A percentile compares a stretch with the other conserved stretches of the same genome.
phyloP scores from a whole-genome alignment of 306 rosid species.

The Malus asiatica region DNA sequence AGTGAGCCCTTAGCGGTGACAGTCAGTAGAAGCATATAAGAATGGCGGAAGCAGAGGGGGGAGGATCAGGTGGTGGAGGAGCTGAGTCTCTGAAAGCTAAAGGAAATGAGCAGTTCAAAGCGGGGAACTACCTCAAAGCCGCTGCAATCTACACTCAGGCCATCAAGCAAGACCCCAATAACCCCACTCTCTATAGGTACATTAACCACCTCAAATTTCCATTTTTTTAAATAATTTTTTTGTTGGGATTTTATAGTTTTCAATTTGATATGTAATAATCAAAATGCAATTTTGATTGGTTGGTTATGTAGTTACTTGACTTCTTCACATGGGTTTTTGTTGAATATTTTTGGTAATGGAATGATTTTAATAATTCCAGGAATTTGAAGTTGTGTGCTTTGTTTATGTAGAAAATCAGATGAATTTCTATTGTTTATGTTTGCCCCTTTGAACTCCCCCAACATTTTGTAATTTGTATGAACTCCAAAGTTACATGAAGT shows the following conservation, averaged over 20 bases:
- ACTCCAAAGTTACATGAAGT: background rate
- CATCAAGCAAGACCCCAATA: constrained; percentile 82
- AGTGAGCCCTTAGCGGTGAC: background rate
- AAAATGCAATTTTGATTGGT: constrained; percentile 1
- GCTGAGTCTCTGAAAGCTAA: constrained; percentile 69
- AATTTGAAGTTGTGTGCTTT: background rate
- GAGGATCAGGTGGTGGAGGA: constrained; percentile 32
- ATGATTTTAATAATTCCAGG: background rate
- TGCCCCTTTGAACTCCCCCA: background rate
- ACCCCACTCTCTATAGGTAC: constrained; percentile 86
- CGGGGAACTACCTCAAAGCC: constrained; percentile 88
- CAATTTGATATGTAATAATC: background rate
- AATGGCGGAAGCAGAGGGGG: constrained; percentile 52
- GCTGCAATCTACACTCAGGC: constrained; percentile 97
- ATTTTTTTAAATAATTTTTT: background rate
- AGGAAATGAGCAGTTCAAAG: constrained; percentile 86
- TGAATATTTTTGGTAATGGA: background rate
- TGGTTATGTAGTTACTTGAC: background rate
- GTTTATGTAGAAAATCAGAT: background rate
- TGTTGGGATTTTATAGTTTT: background rate
- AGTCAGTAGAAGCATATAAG: background rate
- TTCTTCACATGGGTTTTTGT: background rate
- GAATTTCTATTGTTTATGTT: background rate
- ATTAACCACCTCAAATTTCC: background rate
- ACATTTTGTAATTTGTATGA: background rate